Conservation (phyloP, 768 basidiomycete genomes). For the Hebeloma cylindrosporum region DNA sequence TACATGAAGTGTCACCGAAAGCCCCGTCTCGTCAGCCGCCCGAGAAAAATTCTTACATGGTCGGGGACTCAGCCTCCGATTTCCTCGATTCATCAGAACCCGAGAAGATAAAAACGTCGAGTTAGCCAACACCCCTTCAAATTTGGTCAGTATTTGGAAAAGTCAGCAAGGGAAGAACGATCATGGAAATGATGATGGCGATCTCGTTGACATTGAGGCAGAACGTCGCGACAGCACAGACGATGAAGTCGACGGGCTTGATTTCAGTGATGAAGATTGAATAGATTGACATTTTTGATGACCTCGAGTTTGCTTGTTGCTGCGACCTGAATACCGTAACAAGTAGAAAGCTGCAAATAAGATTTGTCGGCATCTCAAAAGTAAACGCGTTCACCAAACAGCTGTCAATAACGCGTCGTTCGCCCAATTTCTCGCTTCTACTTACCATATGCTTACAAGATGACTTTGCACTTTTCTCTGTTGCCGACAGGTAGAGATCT, state of each 20-base stretch:
- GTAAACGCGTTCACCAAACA: conserved; percentile 19
- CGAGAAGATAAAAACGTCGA: conserved; percentile 75
- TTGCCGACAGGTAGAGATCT: conserved; percentile 20
- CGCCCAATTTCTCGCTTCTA: neutral
- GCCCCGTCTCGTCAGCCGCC: conserved; percentile 83
- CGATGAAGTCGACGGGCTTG: conserved; percentile 15
- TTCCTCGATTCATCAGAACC: conserved; percentile 79
- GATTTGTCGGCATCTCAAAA: too few relatives aligned
- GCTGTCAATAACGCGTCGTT: conserved; percentile 24
- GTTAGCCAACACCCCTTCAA: conserved; percentile 68
- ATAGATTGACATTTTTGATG: neutral
- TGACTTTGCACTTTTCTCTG: conserved; percentile 22
- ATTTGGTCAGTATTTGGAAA: conserved; percentile 68
- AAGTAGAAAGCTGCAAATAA: neutral
- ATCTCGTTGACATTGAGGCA: conserved; percentile 57
- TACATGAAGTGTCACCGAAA: conserved; percentile 66
- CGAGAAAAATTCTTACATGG: conserved; percentile 49
- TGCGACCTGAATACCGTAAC: too few relatives aligned
- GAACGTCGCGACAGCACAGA: conserved; percentile 25
- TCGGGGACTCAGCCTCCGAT: conserved; percentile 80
- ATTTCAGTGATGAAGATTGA: conserved; percentile 25
- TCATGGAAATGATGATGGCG: conserved; percentile 51
- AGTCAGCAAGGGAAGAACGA: conserved; percentile 50
- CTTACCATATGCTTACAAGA: conserved; percentile 1
- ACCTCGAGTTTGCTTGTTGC: too few relatives aligned